Conservation (phyloP, 2,329 filamentous ascomycete species). For the Sclerotinia subarctica region DNA sequence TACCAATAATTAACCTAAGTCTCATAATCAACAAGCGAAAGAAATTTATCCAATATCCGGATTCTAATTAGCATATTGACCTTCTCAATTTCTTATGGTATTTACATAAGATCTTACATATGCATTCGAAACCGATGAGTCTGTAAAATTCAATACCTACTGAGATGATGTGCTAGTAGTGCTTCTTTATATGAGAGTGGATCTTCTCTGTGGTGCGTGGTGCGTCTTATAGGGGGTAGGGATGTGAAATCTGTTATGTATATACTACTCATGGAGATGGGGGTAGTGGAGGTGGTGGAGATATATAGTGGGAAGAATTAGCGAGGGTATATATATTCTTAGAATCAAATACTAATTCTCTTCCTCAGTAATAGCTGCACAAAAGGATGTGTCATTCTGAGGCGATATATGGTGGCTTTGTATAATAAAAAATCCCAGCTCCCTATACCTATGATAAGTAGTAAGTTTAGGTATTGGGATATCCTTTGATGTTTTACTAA, state of each 20-base stretch:
- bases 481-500: background rate
- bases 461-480: background rate
- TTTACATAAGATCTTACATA: background rate
- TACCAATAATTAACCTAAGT: background rate
- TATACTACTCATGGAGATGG: no score
- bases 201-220: no score
- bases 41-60: background rate
- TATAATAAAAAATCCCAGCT: no score
- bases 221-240: no score
- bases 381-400: no score
- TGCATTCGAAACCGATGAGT: background rate
- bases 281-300: no score
- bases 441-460: no score
- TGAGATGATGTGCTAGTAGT: background rate
- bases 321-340: background rate
- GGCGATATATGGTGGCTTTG: background rate
- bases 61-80: background rate
- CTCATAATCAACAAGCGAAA: no score
- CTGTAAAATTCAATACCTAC: no score
- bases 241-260: no score
- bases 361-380: background rate
- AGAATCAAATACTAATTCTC: background rate
- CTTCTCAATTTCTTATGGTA: rapidly evolving
- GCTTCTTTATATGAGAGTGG: background rate
- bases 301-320: background rate